Conservation (phyloP, 2,329 filamentous ascomycete genomes). For the Thermochaetoides dissita region DNA sequence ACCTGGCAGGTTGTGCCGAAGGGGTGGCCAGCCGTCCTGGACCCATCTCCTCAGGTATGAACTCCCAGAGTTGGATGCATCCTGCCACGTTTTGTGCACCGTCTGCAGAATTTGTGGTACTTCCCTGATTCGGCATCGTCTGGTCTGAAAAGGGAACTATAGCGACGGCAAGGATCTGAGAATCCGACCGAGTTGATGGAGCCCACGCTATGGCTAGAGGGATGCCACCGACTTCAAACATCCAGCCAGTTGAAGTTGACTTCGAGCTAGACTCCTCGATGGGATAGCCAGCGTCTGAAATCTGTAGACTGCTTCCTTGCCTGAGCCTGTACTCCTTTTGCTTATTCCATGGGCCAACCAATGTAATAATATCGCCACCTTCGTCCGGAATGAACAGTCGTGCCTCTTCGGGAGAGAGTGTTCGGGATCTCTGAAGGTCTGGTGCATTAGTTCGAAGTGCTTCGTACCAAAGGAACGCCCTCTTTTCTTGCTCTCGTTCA, state of each 20-base stretch:
- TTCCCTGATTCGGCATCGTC: background rate
- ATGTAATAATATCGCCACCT: slow-evolving; percentile 13
- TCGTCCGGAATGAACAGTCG: slow-evolving; percentile 10
- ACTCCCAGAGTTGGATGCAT: slow-evolving; percentile 38
- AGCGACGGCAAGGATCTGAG: slow-evolving; percentile 38
- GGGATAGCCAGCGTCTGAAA: too few species aligned
- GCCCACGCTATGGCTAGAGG: slow-evolving; percentile 41
- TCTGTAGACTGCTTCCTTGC: slow-evolving; percentile 8
- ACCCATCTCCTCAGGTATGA: slow-evolving; percentile 21
- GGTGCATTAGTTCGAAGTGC: slow-evolving; percentile 7
- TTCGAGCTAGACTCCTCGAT: too few species aligned
- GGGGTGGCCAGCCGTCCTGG: slow-evolving; percentile 20
- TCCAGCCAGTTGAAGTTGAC: slow-evolving; percentile 26
- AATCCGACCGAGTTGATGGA: slow-evolving; percentile 21
- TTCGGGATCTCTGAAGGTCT: slow-evolving; percentile 12
- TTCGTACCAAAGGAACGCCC: slow-evolving; percentile 19
- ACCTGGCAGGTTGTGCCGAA: slow-evolving; percentile 23
- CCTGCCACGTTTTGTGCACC: slow-evolving; percentile 20
- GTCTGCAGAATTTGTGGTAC: too few species aligned
- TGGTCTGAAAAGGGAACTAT: slow-evolving; percentile 38
- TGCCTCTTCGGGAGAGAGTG: slow-evolving; percentile 8
- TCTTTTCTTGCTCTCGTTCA: slow-evolving; percentile 21
- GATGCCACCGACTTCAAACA: slow-evolving; percentile 40
- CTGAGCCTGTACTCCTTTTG: slow-evolving; percentile 15
- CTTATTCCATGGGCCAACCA: slow-evolving; percentile 17